These are phyloP conservation scores for Hirsutella minnesotensis DNA, from an alignment of 2,329 filamentous ascomycete genomes.

Conservation along the genomic window DNA sequence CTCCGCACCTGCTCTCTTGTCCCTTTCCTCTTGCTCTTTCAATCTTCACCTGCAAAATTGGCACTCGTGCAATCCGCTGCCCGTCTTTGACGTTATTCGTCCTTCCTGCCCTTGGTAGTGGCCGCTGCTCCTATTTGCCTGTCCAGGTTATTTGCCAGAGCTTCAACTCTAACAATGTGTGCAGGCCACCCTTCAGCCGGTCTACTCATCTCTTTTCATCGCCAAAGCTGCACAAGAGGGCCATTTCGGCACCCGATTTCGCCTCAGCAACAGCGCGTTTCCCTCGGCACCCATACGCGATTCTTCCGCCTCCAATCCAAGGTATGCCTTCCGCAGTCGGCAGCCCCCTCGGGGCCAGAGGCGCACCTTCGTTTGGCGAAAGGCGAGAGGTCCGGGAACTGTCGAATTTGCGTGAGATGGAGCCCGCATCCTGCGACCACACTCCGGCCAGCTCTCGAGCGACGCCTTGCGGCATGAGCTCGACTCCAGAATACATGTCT, in stretches of 20 bases:
- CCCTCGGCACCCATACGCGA: constrained; percentile 6
- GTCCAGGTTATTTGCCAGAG: no score
- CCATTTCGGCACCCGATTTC: constrained; percentile 37
- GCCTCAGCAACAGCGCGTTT: constrained; percentile 10
- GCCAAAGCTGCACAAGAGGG: constrained; percentile 31
- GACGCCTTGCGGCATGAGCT: neutral
- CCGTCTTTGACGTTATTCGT: no score
- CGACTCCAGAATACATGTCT: neutral
- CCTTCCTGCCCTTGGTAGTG: neutral
- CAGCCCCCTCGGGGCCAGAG: neutral
- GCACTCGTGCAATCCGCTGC: neutral
- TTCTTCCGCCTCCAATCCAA: constrained; percentile 8
- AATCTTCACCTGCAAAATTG: neutral
- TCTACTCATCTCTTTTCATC: constrained; percentile 7
- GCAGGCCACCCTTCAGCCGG: constrained; percentile 2
- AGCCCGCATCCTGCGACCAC: neutral
- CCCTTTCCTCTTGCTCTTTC: neutral
- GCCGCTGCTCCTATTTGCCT: no score
- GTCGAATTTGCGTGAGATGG: neutral
- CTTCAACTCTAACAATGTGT: constrained; percentile 7
- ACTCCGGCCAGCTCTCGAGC: neutral
- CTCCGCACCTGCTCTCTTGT: no score
- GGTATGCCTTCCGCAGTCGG: constrained; percentile 4
- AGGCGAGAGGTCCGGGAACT: neutral
- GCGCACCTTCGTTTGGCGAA: neutral